Conservation (phyloP, 192 early-diverging fungal genomes). For the Coemansia sp. region DNA sequence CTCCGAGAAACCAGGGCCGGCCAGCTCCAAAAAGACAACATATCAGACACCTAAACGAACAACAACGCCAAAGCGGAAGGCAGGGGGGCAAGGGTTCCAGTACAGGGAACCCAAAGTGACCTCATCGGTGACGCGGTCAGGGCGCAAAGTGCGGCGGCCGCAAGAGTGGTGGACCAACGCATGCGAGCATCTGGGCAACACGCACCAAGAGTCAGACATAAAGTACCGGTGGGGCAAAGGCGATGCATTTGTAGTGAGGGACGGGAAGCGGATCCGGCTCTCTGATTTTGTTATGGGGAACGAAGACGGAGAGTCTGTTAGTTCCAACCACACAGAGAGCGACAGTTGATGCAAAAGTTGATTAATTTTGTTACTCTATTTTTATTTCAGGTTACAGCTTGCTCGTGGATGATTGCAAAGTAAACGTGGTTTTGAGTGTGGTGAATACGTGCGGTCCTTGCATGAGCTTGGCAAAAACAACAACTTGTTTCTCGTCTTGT, state of each 20-base stretch:
- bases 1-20: not conserved
- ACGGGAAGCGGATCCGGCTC: constrained; percentile 36
- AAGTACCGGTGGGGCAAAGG: constrained; percentile 51
- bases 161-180: constrained; percentile 54
- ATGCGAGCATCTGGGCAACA: constrained; percentile 29
- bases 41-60: not conserved
- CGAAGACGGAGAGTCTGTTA: constrained; percentile 8
- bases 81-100: constrained; percentile 12
- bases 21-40: not conserved
- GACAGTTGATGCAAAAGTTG: not conserved
- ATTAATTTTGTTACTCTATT: not conserved
- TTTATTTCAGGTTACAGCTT: constrained; percentile 15
- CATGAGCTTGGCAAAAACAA: constrained; percentile 17
- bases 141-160: constrained; percentile 38
- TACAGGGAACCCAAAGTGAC: constrained; percentile 24
- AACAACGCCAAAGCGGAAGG: constrained; percentile 19
- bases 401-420: constrained; percentile 1
- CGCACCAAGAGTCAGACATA: constrained; percentile 29
- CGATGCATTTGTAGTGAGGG: constrained; percentile 33
- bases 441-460: constrained; percentile 2
- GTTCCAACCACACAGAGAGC: not conserved
- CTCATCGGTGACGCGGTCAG: constrained; percentile 41
- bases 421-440: constrained; percentile 32
- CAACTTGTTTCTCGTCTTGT: not conserved
- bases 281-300: constrained; percentile 28